These are phyloP conservation scores for Colletotrichum sidae DNA, from an alignment of 2,329 filamentous ascomycete species.

Conservation along the genomic window DNA sequence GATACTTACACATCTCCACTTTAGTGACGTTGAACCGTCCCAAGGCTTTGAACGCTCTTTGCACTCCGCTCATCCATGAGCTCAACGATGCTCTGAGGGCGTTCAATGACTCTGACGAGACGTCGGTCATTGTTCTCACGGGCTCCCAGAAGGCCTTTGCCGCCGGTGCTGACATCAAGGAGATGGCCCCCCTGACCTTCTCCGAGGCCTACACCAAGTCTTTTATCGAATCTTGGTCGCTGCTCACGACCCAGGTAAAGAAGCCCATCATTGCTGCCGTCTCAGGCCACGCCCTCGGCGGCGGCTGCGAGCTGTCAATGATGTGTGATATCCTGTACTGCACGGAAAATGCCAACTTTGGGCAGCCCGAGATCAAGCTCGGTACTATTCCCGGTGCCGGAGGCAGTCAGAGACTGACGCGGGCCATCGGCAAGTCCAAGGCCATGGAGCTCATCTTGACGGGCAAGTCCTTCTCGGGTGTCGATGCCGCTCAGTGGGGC, in stretches of 20 bases:
- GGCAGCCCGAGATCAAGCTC: constrained; percentile 96
- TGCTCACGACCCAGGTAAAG: constrained; percentile 84
- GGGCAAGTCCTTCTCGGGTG: constrained; percentile 84
- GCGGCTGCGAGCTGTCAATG: constrained; percentile 95
- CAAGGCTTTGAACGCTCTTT: constrained; percentile 94
- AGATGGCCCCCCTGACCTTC: constrained; percentile 96
- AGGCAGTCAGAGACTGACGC: constrained; percentile 88
- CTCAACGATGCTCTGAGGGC: constrained; percentile 81
- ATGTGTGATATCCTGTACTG: constrained; percentile 98
- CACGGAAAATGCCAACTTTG: constrained; percentile 87
- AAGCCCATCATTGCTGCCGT: constrained; percentile 96
- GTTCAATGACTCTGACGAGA: constrained; percentile 76
- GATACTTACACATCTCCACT: constrained; percentile 23
- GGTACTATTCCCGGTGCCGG: constrained; percentile 93
- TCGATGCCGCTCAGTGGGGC: constrained; percentile 90
- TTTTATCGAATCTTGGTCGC: constrained; percentile 96
- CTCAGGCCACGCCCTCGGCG: constrained; percentile 92
- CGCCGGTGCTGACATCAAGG: constrained; percentile 97
- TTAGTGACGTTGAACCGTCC: constrained; percentile 93
- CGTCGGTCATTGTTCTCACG: constrained; percentile 85
- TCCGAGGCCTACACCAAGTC: constrained; percentile 86
- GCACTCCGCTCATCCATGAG: constrained; percentile 89
- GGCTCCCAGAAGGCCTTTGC: constrained; percentile 93
- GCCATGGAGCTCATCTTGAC: constrained; percentile 95
- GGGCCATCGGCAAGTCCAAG: constrained; percentile 83